A percentile compares a stretch with the other conserved stretches of the same genome.
Conservation (phyloP, 495 filamentous ascomycete genomes). For the Hypoxylon crocopeplum region DNA sequence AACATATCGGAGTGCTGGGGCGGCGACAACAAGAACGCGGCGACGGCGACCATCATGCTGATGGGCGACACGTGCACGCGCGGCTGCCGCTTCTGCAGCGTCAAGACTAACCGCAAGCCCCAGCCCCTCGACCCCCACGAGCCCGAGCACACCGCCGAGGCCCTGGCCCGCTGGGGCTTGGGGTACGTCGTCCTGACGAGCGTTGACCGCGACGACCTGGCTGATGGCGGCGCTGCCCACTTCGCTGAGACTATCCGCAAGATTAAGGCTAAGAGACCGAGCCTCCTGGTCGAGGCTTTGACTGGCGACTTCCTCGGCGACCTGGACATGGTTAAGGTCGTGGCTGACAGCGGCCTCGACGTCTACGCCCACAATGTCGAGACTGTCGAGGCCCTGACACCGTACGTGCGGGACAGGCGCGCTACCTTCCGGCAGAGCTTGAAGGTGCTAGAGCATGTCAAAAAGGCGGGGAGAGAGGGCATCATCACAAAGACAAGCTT, state of each 20-base stretch:
- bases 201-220: constrained; percentile 92
- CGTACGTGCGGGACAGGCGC: constrained; percentile 85
- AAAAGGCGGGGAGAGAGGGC: constrained; percentile 68
- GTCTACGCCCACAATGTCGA: constrained; percentile 98
- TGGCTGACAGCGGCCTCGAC: constrained; percentile 87
- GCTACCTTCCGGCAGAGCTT: constrained; percentile 89
- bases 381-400: constrained; percentile 90
- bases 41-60: constrained; percentile 98
- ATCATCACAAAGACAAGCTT: constrained; percentile 97
- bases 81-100: constrained; percentile 94
- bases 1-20: constrained; percentile 99
- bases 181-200: constrained; percentile 95
- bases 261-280: constrained; percentile 88
- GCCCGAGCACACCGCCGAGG: constrained; percentile 95
- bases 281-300: constrained; percentile 90
- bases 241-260: constrained; percentile 93
- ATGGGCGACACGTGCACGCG: constrained; percentile 99
- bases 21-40: constrained; percentile 81
- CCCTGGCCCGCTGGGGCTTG: constrained; percentile 87
- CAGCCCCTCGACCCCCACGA: constrained; percentile 92
- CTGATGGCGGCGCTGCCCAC: constrained; percentile 86
- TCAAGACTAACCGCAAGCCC: constrained; percentile 84
- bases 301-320: constrained; percentile 90
- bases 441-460: constrained; percentile 79
- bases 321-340: constrained; percentile 78